These are phyloP conservation scores for Beauveria sp. DNA, from an alignment of 2,329 filamentous ascomycete species.

Conservation along the genomic window DNA sequence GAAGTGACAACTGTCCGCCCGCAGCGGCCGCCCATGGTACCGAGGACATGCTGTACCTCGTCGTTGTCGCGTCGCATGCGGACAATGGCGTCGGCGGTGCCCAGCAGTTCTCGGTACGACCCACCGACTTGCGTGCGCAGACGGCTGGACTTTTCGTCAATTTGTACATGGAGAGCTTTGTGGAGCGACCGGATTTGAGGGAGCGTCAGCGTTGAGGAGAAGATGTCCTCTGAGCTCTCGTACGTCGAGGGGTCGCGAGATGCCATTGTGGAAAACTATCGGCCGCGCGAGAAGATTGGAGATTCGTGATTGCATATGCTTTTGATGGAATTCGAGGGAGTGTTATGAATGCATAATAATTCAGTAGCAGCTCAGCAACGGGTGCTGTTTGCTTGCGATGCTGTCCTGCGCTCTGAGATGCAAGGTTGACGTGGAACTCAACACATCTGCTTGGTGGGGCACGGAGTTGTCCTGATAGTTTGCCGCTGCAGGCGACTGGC, in stretches of 20 bases:
- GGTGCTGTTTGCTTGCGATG: background rate
- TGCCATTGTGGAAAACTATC: conserved; percentile 25
- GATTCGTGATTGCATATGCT: background rate
- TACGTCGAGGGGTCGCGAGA: conserved; percentile 37
- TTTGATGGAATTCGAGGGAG: background rate
- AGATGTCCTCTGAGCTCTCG: conserved; percentile 46
- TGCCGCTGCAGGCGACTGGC: background rate
- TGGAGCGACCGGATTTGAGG: conserved; percentile 58
- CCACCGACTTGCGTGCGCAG: conserved; percentile 57
- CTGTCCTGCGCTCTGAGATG: background rate
- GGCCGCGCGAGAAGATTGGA: background rate
- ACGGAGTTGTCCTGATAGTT: background rate
- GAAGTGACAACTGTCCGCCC: conserved; percentile 62
- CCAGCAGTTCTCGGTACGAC: conserved; percentile 80
- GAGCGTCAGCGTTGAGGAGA: conserved; percentile 48
- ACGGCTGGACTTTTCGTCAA: conserved; percentile 55
- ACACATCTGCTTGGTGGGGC: background rate
- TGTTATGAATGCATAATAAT: background rate
- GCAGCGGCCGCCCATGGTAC: conserved; percentile 67
- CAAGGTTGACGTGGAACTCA: conserved; percentile 2
- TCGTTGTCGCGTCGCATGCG: conserved; percentile 77
- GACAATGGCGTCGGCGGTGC: conserved; percentile 90
- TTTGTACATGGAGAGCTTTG: conserved; percentile 48
- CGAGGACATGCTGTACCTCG: conserved; percentile 62
- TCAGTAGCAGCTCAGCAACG: background rate